Evolutionary conservation across 345 rosid species (phyloP), one percentile per base, ranked within the genome.

Genomic region (Cardamine resedifolia): DNA sequence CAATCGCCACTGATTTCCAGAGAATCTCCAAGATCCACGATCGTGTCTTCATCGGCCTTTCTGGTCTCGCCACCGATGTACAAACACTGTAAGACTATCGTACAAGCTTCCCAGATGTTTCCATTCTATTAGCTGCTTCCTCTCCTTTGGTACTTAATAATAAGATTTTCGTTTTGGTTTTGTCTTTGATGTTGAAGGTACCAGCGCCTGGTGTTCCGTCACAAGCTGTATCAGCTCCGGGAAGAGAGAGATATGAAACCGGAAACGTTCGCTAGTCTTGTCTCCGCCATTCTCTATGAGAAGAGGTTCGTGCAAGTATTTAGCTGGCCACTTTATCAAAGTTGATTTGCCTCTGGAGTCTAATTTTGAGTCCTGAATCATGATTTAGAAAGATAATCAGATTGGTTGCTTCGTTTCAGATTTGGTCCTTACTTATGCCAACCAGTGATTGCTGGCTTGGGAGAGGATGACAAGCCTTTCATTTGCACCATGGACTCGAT

Each of bases 161-260:
- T 53, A 24, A 52, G 30, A 27, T 52, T 56, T 73, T n/a, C 20
- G 31, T 58, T 71, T 16, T 63, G 78, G 67, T 27, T 65, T 57
- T 45, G 18, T 70, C 49, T 61, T 44, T 26, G 18, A 10, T 56
- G 66, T 44, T 83, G 77, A 80, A 95, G 96, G 83, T 86, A 95
- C 78, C 99, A 95, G 83, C 83, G 97, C 59, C 78, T 95, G 57
- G 89, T 88, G 76, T 95, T 91, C 66, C 87, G 96, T 58, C 96
- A 91, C 77, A 95, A 94, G 70, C 70, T 91, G 64, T 94, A 94
- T 58, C 90, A 91, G 86, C 88, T 94, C 28, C 83, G 91, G 47
- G 99, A 94, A 74, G 99, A 94, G 81, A 88, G 99, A 78, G 99
- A 91, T 71, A 91, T 94, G 96, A 94, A 91, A 77, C 98, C 98